phyloP scores from a whole-genome alignment of 2,329 filamentous ascomycete species.

The Pseudogymnoascus sp. region DNA sequence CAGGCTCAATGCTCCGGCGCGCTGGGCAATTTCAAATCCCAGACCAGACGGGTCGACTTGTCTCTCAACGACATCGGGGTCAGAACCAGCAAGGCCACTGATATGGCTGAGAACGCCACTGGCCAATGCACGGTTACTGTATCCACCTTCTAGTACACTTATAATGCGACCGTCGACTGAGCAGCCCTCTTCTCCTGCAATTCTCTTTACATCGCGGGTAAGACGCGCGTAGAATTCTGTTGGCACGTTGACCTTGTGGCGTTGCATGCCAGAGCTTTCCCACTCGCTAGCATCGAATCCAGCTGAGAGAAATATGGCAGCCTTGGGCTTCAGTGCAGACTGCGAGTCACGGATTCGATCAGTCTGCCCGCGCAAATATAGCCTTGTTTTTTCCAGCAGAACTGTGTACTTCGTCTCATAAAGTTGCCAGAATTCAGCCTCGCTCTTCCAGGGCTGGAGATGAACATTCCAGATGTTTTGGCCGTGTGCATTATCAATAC shows the following conservation, averaged over 20 bases:
- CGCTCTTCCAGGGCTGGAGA: conserved; percentile 75
- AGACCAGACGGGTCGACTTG: conserved; percentile 38
- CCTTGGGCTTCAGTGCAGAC: conserved; percentile 60
- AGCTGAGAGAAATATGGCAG: conserved; percentile 88
- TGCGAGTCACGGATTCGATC: conserved; percentile 51
- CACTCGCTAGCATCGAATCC: conserved; percentile 97
- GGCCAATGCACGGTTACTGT: conserved; percentile 82
- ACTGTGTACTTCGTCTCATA: conserved; percentile 74
- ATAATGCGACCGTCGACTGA: conserved; percentile 77
- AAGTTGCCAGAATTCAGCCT: conserved; percentile 79
- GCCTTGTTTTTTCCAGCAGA: conserved; percentile 72
- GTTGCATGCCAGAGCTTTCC: conserved; percentile 88
- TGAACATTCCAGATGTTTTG: conserved; percentile 97
- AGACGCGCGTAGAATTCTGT: conserved; percentile 94
- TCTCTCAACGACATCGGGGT: conserved; percentile 33
- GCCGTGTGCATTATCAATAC: conserved; percentile 87
- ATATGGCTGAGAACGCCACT: conserved; percentile 88
- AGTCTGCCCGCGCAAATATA: conserved; percentile 68
- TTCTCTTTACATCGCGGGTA: conserved; percentile 72
- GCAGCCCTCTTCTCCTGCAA: conserved; percentile 73
- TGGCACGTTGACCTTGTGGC: conserved; percentile 90
- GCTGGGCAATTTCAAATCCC: conserved; percentile 52
- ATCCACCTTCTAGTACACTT: conserved; percentile 92
- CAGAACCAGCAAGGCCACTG: conserved; percentile 65
- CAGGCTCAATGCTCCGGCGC: conserved; percentile 36